Base-by-base conservation (phyloP, 2,329 filamentous ascomycete species). In the Aspergillus thermomutatus region DNA sequence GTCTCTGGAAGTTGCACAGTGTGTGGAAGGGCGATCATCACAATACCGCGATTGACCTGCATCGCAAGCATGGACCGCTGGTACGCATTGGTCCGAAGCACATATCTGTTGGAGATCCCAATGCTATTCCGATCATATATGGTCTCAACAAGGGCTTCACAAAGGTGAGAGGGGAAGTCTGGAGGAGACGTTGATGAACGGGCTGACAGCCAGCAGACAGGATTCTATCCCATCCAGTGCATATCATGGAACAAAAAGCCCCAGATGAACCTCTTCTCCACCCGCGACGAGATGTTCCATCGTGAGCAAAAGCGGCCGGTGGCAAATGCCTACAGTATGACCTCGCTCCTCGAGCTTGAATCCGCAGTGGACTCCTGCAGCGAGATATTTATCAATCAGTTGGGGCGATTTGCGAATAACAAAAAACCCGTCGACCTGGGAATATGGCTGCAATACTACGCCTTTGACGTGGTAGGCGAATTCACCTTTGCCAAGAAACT, bases 381-480 rank as follows among this genome's bases (percentile, higher is more conserved):
- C 1, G 37, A 57, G 4, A 54, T 66, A 1, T 64, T 69, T 49
- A 37, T 61, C 1, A 31, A 49, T 3, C 59, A 66, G 21, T 45
- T 66, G 9, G 47, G 50, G 7, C 47, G 56, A 17, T 63, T 62
- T 10, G 59, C 58, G 0, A 52, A 64, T 8, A 14, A 21, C 11
- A 56, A 56, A 27, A 47, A 8, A 1, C 45, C 62, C 1, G 45
- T 64, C 7, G 55, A 63, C 27, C 19, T 65, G 19, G 60, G 58
- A 1, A 43, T n/a, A 10, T 67, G 65, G 65, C 49, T 67, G n/a
- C 65, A 67, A 40, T 73, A 67, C 41, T 77, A 70, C 46, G 72
- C 74, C 0, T 75, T 78, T 43, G 76, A 78, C 41, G 73, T 77
- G 6, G 62, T 79, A 0, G 72, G 73, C 1, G 71, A 77, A 45